Percentiles rank a stretch among this genome's conserved stretches.
Evolutionary conservation across 1,139 yeast species (phyloP).

Genomic region (Maudiozyma humilis): DNA sequence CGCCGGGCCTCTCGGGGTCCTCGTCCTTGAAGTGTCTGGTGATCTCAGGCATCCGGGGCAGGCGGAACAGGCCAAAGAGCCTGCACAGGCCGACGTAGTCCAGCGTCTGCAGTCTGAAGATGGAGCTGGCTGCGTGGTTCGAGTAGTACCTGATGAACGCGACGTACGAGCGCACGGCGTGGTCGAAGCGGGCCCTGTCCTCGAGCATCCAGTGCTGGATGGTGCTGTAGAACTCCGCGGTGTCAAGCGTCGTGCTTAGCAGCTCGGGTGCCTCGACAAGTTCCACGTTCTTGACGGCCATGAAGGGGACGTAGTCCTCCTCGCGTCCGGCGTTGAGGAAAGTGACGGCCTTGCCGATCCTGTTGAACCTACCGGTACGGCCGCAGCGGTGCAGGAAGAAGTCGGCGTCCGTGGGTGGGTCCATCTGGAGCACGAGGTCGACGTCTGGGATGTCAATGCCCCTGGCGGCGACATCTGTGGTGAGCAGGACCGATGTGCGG

Average conservation of each 20-base stretch:
- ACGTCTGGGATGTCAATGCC: constrained; percentile 92
- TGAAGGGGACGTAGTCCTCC: constrained; percentile 70
- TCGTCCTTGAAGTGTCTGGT: constrained; percentile 42
- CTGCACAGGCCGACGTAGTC: constrained; percentile 68
- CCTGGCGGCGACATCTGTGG: constrained; percentile 86
- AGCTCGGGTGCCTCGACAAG: constrained; percentile 36
- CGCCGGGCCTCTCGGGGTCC: constrained; percentile 11
- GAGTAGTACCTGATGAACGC: constrained; percentile 78
- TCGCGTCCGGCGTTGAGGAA: constrained; percentile 69
- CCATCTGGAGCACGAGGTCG: constrained; percentile 77
- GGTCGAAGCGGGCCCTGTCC: constrained; percentile 75
- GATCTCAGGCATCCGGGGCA: constrained; percentile 94
- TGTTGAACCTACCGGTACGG: constrained; percentile 86
- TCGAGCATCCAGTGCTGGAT: constrained; percentile 53
- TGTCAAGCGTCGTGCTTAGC: constrained; percentile 23
- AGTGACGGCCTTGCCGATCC: constrained; percentile 68
- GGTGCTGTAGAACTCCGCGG: constrained; percentile 30
- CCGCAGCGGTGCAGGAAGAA: constrained; percentile 86
- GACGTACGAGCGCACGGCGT: constrained; percentile 71
- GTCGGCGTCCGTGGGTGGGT: constrained; percentile 88
- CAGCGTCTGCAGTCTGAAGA: constrained; percentile 64
- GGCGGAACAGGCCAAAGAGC: constrained; percentile 69
- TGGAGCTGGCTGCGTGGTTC: constrained; percentile 85
- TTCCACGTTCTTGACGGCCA: constrained; percentile 62
- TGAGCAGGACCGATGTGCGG: constrained; percentile 55